phyloP scores from a whole-genome alignment of 129 eudicot species.

The Arctium lappa region DNA sequence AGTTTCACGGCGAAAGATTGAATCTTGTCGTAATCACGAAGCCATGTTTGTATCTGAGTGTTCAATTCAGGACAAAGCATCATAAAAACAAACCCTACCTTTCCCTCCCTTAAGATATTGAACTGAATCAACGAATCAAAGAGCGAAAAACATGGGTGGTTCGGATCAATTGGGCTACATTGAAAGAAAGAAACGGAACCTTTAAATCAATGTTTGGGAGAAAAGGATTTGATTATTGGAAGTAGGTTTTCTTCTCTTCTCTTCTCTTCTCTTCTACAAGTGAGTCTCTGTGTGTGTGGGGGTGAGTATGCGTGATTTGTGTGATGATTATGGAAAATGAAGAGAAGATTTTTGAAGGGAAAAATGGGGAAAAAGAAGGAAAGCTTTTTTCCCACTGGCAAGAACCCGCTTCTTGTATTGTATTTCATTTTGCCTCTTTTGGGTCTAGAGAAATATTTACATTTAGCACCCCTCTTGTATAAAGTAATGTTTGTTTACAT shows the following conservation, averaged over 20 bases:
- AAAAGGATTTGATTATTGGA: neutral
- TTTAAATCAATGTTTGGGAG: constrained; percentile 1
- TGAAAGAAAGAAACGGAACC: constrained; percentile 19
- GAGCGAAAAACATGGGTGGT: constrained; percentile 6
- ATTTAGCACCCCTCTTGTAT: neutral
- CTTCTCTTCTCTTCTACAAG: neutral
- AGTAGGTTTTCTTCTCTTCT: neutral
- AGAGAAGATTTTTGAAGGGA: constrained; percentile 10
- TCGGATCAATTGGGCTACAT: constrained; percentile 27
- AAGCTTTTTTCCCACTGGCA: neutral
- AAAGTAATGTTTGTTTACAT: too few relatives aligned
- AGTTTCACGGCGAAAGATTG: constrained; percentile 73
- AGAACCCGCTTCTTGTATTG: constrained; percentile 8
- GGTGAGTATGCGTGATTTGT: neutral
- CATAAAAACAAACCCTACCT: constrained; percentile 25
- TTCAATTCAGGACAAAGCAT: constrained; percentile 64
- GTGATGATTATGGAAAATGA: constrained; percentile 13
- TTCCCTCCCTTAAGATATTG: neutral
- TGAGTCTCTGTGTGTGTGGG: neutral
- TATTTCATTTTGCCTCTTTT: constrained; percentile 14
- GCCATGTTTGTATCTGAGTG: constrained; percentile 61
- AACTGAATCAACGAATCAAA: constrained; percentile 5
- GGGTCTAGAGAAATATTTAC: neutral
- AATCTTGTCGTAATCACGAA: constrained; percentile 83
- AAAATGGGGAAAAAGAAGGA: neutral